Percentiles rank a stretch among this genome's conserved stretches.
These are phyloP conservation scores for Colletotrichum theobromicola DNA, from an alignment of 2,329 filamentous ascomycete species.

Conservation along the genomic window DNA sequence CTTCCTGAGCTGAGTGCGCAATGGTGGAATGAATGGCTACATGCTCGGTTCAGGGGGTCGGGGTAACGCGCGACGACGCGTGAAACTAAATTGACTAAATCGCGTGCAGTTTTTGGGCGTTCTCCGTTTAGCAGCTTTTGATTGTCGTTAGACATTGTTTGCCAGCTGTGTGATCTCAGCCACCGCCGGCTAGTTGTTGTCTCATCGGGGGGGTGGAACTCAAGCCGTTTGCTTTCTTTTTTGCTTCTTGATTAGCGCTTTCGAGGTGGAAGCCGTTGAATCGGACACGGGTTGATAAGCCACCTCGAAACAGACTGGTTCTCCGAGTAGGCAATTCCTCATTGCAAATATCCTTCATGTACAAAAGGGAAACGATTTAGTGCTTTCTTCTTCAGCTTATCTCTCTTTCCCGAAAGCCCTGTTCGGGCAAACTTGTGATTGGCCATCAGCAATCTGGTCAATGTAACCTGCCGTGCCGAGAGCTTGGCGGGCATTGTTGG, in stretches of 20 bases:
- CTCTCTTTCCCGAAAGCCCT: not conserved
- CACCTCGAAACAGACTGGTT: not conserved
- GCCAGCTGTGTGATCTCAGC: not conserved
- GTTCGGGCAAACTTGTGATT: not conserved
- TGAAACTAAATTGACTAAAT: not conserved
- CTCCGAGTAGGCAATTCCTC: not conserved
- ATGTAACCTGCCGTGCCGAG: not conserved
- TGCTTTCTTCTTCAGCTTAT: not conserved
- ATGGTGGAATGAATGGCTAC: not conserved
- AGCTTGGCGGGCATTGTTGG: not conserved
- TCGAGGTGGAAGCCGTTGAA: not conserved
- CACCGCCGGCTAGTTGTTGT: not conserved
- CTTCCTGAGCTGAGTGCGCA: not conserved
- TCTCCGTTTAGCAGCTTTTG: not conserved
- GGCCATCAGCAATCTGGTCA: not conserved
- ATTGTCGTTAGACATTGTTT: not conserved
- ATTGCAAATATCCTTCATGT: not conserved
- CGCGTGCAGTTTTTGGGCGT: not conserved
- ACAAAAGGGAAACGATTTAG: not conserved
- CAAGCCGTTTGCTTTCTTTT: not conserved
- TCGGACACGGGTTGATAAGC: not conserved
- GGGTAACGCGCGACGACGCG: not conserved
- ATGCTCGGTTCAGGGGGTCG: not conserved
- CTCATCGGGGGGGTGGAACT: not conserved
- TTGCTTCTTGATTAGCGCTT: not conserved